Evolutionary conservation across 441 rosid species (phyloP).

Genomic region (Gossypium gossypioides): DNA sequence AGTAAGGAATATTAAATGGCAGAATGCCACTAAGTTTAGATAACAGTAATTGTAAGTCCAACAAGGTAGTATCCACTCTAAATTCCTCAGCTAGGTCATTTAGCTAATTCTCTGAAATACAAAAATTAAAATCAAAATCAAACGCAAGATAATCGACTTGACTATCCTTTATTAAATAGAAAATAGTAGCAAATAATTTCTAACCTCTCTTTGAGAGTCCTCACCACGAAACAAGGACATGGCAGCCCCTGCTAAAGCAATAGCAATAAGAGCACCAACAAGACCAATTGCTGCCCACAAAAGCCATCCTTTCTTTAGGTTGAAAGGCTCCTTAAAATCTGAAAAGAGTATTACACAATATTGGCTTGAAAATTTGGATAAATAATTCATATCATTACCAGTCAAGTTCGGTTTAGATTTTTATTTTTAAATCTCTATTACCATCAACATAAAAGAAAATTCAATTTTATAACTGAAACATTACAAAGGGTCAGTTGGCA

Average conservation of each 20-base stretch:
- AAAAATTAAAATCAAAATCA: neutral
- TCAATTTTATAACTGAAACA: neutral
- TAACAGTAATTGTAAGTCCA: neutral
- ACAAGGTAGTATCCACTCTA: neutral
- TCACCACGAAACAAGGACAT: conserved; percentile 35
- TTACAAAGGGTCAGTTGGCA: neutral
- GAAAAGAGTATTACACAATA: conserved; percentile 12
- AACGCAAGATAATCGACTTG: neutral
- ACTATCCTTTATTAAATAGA: neutral
- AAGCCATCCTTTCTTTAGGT: conserved; percentile 52
- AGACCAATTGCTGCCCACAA: conserved; percentile 60
- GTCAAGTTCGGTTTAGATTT: neutral
- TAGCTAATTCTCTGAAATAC: neutral
- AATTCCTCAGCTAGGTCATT: neutral
- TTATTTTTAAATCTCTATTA: neutral
- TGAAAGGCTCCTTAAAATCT: conserved; percentile 65
- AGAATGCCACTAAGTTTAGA: neutral
- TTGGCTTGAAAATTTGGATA: neutral
- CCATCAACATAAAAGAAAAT: neutral
- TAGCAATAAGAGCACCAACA: conserved; percentile 33
- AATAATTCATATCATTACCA: neutral
- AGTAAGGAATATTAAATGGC: neutral
- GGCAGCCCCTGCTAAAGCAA: conserved; percentile 38
- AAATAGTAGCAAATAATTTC: conserved; percentile 13
- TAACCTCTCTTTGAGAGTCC: neutral